Base-by-base conservation (phyloP, 1,284 basidiomycete species). In the Amylostereum areolatum region DNA sequence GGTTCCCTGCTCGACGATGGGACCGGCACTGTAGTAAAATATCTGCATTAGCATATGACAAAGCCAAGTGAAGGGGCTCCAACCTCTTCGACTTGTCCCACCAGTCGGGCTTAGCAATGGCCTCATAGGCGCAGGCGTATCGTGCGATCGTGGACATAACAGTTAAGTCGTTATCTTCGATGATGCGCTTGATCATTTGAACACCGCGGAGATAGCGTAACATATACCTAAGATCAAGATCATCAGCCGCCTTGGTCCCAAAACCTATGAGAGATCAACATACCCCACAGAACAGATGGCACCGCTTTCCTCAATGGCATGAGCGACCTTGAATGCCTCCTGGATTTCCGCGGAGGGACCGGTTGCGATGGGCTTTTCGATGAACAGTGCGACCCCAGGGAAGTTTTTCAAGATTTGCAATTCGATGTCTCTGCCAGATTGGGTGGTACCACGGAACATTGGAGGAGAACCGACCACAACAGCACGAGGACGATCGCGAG, bases 141-240 rank as follows among this genome's bases (percentile, higher is more conserved):
- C 95, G 89, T 7, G 94, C 95, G 58, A 95, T 87, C 48, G 95
- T 97, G 46, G 89, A 81, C 95, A 99, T 98, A 51, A 99, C 94
- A n/a, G 88, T 89, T 52, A 98, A 78, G 63, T 94, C 81, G 68
- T 97, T 97, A 55, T 96, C 93, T 62, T 92, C 78, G 64, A 98
- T 90, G 66, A 98, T 95, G 55, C 88, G 80, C 72, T 98, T 97
- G 92, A 99, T 98, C 80, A 89, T 89, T 71, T 98, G 96, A 24
- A 97, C 92, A 45, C 92, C 94, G 67, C 88, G 89, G 60, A 96
- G 77, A 72, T 97, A 97, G 53, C 93, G 85, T 50, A 97, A 74
- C 92, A 96, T 96, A 62, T 89, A 89, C 52, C 85, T 89, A 41
- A 28, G 29, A 18, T 25, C 11, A 36, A 11, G 47, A n/a, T 29